Evolutionary conservation across 331 rosid genomes (phyloP).

Genomic region (Telfairia occidentalis): DNA sequence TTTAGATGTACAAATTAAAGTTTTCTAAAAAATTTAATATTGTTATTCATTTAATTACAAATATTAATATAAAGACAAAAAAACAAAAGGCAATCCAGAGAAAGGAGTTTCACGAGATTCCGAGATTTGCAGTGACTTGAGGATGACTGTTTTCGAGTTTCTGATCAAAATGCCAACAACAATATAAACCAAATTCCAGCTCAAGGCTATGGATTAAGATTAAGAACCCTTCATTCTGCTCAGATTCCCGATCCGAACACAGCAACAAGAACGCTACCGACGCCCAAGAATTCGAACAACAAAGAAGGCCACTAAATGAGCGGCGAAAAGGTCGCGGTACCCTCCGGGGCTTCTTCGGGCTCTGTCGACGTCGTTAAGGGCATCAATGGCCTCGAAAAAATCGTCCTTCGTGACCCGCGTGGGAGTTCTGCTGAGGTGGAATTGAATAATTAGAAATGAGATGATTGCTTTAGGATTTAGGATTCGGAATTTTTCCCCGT

Average conservation of each 20-base stretch:
- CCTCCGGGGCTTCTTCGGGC: slow-evolving; percentile 8
- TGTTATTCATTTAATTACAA: too few relatives aligned
- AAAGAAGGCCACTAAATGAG: not conserved
- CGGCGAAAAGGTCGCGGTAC: not conserved
- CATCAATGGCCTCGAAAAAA: slow-evolving; percentile 22
- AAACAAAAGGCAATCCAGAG: not conserved
- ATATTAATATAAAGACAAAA: not conserved
- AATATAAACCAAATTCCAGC: not conserved
- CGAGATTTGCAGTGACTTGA: not conserved
- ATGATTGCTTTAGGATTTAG: not conserved
- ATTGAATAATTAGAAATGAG: not conserved
- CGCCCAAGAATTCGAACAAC: not conserved
- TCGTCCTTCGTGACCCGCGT: slow-evolving; percentile 22
- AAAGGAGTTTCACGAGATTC: slow-evolving; percentile 12
- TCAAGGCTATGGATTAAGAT: slow-evolving; percentile 8
- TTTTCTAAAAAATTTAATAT: too few relatives aligned
- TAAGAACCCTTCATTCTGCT: not conserved
- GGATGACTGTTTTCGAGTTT: not conserved
- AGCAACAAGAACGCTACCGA: not conserved
- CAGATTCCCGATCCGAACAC: slow-evolving; percentile 3
- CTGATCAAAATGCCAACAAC: not conserved
- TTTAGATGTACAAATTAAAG: too few relatives aligned
- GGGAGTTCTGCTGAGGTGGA: slow-evolving; percentile 27
- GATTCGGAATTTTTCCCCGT: not conserved
- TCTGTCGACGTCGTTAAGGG: slow-evolving; percentile 9